Base-by-base conservation (phyloP, 2,329 filamentous ascomycete genomes). In the Dichotomopilus funicola region DNA sequence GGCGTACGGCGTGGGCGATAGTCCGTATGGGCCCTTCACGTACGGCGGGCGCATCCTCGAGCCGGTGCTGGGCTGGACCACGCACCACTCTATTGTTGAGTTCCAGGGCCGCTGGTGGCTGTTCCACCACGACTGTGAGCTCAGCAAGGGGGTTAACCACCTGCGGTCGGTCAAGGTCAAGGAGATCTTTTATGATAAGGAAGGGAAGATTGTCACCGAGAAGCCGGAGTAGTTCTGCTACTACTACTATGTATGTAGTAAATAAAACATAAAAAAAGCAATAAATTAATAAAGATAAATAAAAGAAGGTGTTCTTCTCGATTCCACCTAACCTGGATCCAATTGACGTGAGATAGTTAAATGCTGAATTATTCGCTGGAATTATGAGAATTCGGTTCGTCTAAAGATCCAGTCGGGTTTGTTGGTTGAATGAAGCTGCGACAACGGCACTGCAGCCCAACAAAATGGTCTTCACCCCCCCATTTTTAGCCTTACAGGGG, bases 51-150 rank as follows among this genome's bases (percentile, higher is more conserved):
- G 81, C 47, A 86, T 91, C 53, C 68, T 91, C 49, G 86, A 90
- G 74, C 88, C 87, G 0, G 88, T 91, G 5, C 69, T 87, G 33
- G 87, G 88, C 1, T 91, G 88, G 88, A 91, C 88, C 44, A 91
- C 88, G 53, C 88, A 91, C 71, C 88, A 91, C 68, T 88, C 83
- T 3, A 86, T 91, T 62, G 85, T 86, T 8, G 86, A 90, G 74
- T 89, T 87, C 65, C 68, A 81, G 70, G 85, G 79, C 4, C 80
- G 78, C 61, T 90, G 87, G 81, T 91, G 82, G 70, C 68, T 91
- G 55, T 91, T 91, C 68, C 83, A 90, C 67, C 88, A 91, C 66
- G 88, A 91, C 71, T 83, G 83, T 57, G 80, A 82, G 66, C 68
- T 89, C 54, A 87, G 83, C 53, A 75, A 77, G 12, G 86, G 86